These are phyloP conservation scores for Aureobasidium sp. DNA, from an alignment of 2,329 filamentous ascomycete species.

Conservation along the genomic window DNA sequence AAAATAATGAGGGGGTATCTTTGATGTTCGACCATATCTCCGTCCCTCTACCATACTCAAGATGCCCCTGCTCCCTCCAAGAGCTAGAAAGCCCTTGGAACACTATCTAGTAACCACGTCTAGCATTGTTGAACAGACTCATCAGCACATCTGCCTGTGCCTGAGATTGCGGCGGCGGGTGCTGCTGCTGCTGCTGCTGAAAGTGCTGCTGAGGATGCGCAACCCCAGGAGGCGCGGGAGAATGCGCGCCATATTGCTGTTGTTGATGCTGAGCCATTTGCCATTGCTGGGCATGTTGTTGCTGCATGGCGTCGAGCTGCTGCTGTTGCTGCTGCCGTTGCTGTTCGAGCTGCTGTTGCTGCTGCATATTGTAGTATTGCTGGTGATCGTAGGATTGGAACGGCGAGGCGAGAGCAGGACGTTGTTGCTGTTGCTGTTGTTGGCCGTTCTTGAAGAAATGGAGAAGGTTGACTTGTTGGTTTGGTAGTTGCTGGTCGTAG, in stretches of 20 bases:
- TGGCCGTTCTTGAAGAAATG: slow-evolving; percentile 24
- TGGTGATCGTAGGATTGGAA: slow-evolving; percentile 7
- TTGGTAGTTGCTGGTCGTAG: slow-evolving; percentile 19
- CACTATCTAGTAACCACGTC: slow-evolving; percentile 6
- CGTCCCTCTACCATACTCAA: neutral
- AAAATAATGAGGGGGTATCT: neutral
- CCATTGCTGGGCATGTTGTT: neutral
- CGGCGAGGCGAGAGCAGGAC: neutral
- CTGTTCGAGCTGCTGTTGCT: neutral
- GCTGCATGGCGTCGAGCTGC: neutral
- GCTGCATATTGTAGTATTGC: neutral
- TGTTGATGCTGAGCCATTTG: neutral
- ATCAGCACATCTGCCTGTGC: slow-evolving; percentile 10
- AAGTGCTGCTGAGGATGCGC: neutral
- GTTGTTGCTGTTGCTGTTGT: slow-evolving; percentile 7
- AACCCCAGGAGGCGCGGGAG: neutral
- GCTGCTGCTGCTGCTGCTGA: neutral
- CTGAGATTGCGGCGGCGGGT: neutral
- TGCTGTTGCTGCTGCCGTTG: slow-evolving; percentile 3
- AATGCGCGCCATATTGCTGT: neutral
- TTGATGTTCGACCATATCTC: neutral
- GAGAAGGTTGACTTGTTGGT: slow-evolving; percentile 20
- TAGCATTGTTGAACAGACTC: slow-evolving; percentile 9
- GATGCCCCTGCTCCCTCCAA: neutral
- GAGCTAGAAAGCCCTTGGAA: neutral